phyloP scores from a whole-genome alignment of 805 yeast species.

The Yamadazyma philogaea region DNA sequence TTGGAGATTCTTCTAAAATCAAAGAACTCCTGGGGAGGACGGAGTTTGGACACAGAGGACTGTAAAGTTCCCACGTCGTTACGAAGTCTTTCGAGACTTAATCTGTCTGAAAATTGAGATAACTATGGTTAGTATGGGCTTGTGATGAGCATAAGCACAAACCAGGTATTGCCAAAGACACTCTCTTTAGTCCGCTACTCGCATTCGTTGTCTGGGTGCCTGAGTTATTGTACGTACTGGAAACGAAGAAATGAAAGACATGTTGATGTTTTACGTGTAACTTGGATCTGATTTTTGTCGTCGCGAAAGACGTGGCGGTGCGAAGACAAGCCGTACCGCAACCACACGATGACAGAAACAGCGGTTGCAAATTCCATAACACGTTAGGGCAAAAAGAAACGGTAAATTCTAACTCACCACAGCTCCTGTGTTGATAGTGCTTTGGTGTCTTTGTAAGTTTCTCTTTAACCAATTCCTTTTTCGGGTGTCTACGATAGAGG shows the following conservation, averaged over 20 bases:
- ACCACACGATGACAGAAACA: background rate
- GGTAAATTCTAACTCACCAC: too few relatives aligned
- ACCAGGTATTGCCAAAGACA: too few relatives aligned
- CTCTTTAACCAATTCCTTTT: too few relatives aligned
- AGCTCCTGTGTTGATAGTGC: too few relatives aligned
- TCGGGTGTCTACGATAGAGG: too few relatives aligned
- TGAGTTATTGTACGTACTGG: conserved; percentile 30
- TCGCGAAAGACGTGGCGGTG: conserved; percentile 5
- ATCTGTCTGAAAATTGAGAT: conserved; percentile 15
- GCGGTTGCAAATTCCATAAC: background rate
- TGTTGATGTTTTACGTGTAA: conserved; percentile 18
- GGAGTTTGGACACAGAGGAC: conserved; percentile 62
- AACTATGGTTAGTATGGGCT: conserved; percentile 9
- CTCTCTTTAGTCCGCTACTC: background rate
- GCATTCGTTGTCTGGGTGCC: background rate
- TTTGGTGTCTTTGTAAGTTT: too few relatives aligned
- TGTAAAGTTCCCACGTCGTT: conserved; percentile 54
- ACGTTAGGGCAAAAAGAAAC: too few relatives aligned
- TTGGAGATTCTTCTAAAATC: conserved; percentile 86
- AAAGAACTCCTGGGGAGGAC: conserved; percentile 91
- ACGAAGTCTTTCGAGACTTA: conserved; percentile 35
- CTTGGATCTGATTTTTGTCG: conserved; percentile 1
- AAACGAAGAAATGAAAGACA: conserved; percentile 35
- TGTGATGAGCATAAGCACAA: too few relatives aligned
- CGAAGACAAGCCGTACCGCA: background rate